Evolutionary conservation across 768 basidiomycete species (phyloP).

Genomic region (Coprinellus aureogranulatus): DNA sequence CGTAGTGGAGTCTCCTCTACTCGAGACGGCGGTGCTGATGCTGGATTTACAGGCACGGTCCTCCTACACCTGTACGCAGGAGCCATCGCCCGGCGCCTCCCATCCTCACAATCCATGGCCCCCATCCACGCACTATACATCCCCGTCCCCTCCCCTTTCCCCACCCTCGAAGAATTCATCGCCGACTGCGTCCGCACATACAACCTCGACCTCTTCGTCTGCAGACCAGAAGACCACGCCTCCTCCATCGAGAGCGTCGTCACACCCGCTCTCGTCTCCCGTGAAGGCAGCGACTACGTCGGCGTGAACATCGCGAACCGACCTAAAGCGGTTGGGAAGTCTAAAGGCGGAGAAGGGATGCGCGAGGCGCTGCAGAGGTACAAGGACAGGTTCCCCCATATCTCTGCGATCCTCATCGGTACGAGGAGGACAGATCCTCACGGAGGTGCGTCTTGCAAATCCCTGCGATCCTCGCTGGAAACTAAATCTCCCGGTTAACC

Average conservation of each 20-base stretch:
- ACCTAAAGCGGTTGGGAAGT: slow-evolving; percentile 44
- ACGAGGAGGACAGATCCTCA: slow-evolving; percentile 90
- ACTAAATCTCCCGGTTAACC: not conserved
- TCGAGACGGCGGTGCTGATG: not conserved
- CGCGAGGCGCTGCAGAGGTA: slow-evolving; percentile 72
- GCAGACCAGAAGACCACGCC: slow-evolving; percentile 36
- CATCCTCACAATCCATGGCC: slow-evolving; percentile 32
- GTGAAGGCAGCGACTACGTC: slow-evolving; percentile 19
- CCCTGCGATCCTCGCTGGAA: not conserved
- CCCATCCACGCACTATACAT: slow-evolving; percentile 79
- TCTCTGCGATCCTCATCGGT: slow-evolving; percentile 84
- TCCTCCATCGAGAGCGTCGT: slow-evolving; percentile 44
- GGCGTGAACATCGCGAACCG: slow-evolving; percentile 5
- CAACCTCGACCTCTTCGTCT: slow-evolving; percentile 69
- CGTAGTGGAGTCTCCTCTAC: slow-evolving; percentile 33
- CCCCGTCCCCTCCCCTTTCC: slow-evolving; percentile 85
- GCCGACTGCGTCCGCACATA: slow-evolving; percentile 58
- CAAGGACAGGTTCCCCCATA: slow-evolving; percentile 60
- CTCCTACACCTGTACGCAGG: slow-evolving; percentile 86
- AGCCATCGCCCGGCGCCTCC: slow-evolving; percentile 51
- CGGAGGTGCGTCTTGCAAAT: slow-evolving; percentile 61
- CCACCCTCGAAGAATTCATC: slow-evolving; percentile 82
- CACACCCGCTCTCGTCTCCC: slow-evolving; percentile 28
- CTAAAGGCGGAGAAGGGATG: slow-evolving; percentile 72
- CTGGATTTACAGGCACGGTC: slow-evolving; percentile 71